Base-by-base conservation (phyloP, 805 yeast species). In the Metahyphopichia silvanorum region DNA sequence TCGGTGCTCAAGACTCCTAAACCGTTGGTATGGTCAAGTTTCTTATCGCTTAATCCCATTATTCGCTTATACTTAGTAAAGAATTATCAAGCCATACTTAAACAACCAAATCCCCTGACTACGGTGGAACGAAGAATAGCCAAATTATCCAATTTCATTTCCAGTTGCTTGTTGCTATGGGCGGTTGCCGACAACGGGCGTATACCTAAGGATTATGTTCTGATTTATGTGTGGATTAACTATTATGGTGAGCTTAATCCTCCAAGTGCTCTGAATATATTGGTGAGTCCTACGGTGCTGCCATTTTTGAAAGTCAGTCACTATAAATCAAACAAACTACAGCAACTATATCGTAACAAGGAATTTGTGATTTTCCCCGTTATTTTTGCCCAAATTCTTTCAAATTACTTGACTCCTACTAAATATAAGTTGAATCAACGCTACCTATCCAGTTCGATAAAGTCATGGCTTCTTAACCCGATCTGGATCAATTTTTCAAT, bases 391-490 rank as follows among this genome's bases (percentile, higher is more conserved):
- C 70, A 65, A 42, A 47, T 66, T 27, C 51, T 66, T 22, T 60
- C 68, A 22, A 61, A 63, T 39, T 64, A 63, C 43, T 43, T 66
- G 35, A 61, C 72, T 0, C 71, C 71, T 2, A 60, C 71, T 2
- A 47, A 38, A 24, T 55, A 42, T 46, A 53, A 49, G 41, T 47
- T 56, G 40, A 63, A 63, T 42, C 67, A 61, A 38, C 43, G 53
- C 17, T 63, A 63, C 47, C 43, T 65, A 15, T 55, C 67, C 4
- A 33, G 52, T 11, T 47, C 47, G 23, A 53, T 66, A 29, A 65
- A 60, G 35, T 32, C 44, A 5, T 38, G 49, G 19, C 44, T 62
- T 4, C 47, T 65, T 35, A 60, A 63, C 33, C 71, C 72, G 1
- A 61, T 66, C 31, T 66, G 72, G 72, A 54, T 51, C 32, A 60